A percentile compares a stretch with the other conserved stretches of the same genome.
These are phyloP conservation scores for Tuber microsphaerosporum DNA, from an alignment of 495 filamentous ascomycete genomes.

Conservation along the genomic window DNA sequence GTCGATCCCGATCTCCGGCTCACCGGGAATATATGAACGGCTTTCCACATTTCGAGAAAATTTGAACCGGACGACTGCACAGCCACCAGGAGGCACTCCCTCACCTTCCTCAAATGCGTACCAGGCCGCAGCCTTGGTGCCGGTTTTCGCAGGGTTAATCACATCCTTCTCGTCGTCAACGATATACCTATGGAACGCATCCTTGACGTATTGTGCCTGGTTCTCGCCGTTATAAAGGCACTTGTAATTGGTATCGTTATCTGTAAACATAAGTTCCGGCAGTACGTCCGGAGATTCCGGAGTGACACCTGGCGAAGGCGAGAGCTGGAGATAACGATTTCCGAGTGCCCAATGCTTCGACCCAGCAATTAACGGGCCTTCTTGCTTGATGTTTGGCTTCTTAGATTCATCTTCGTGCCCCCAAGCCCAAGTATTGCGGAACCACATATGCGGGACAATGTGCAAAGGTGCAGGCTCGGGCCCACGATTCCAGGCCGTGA, in stretches of 20 bases:
- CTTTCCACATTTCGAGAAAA: constrained; percentile 52
- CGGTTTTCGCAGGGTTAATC: constrained; percentile 69
- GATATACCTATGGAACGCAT: constrained; percentile 85
- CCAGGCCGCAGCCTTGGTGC: constrained; percentile 88
- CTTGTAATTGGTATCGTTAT: constrained; percentile 86
- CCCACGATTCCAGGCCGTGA: constrained; percentile 92
- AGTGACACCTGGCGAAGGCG: constrained; percentile 79
- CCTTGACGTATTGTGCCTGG: constrained; percentile 77
- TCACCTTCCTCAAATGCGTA: constrained; percentile 83
- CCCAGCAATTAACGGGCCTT: constrained; percentile 59
- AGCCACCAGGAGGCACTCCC: constrained; percentile 80
- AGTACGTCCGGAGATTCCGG: constrained; percentile 70
- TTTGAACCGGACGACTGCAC: constrained; percentile 89
- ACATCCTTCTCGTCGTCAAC: constrained; percentile 71
- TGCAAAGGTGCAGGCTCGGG: constrained; percentile 84
- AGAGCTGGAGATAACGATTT: constrained; percentile 73
- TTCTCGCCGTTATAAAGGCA: constrained; percentile 70
- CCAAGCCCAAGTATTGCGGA: constrained; percentile 95
- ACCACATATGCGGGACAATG: constrained; percentile 93
- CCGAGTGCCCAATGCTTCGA: constrained; percentile 71
- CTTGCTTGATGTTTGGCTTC: constrained; percentile 65
- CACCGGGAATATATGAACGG: constrained; percentile 6
- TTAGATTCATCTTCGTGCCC: constrained; percentile 62
- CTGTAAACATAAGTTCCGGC: constrained; percentile 80
- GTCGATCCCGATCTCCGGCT: constrained; percentile 51